phyloP scores from a whole-genome alignment of 306 rosid genomes.

The Comarum palustre region DNA sequence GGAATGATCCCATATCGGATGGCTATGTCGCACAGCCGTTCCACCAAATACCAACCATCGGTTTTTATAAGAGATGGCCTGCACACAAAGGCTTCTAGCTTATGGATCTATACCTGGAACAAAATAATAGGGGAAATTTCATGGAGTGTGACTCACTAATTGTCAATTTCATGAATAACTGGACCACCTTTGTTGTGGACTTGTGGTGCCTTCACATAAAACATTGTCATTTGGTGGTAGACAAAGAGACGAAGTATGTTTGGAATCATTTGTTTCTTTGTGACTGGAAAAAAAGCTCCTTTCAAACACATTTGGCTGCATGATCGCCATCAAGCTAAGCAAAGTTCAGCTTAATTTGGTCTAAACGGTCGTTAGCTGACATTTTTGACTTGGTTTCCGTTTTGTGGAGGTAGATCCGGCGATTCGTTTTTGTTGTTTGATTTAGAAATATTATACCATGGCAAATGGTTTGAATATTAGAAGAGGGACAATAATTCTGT shows the following conservation, averaged over 20 bases:
- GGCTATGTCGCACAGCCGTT: too few species aligned
- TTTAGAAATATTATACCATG: background rate
- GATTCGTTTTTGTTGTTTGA: background rate
- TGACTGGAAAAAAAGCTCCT: background rate
- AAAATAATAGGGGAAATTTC: background rate
- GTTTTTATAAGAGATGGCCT: background rate
- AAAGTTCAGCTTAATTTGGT: background rate
- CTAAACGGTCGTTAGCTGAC: slow-evolving; percentile 9
- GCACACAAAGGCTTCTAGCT: background rate
- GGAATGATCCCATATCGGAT: too few species aligned
- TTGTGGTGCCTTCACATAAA: background rate
- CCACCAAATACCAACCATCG: background rate
- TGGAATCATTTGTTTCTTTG: background rate
- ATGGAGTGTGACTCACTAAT: background rate
- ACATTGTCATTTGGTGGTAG: slow-evolving; percentile 1
- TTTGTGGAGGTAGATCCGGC: background rate
- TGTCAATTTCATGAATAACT: background rate
- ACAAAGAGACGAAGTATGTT: background rate
- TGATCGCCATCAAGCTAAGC: background rate
- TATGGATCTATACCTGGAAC: background rate
- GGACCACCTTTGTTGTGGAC: background rate
- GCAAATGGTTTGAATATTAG: background rate
- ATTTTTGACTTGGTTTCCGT: slow-evolving; percentile 13
- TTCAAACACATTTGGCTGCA: background rate
- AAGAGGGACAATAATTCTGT: background rate